Base-by-base conservation (phyloP, 257 asterid genomes). In the Solanum ahanhuiri region DNA sequence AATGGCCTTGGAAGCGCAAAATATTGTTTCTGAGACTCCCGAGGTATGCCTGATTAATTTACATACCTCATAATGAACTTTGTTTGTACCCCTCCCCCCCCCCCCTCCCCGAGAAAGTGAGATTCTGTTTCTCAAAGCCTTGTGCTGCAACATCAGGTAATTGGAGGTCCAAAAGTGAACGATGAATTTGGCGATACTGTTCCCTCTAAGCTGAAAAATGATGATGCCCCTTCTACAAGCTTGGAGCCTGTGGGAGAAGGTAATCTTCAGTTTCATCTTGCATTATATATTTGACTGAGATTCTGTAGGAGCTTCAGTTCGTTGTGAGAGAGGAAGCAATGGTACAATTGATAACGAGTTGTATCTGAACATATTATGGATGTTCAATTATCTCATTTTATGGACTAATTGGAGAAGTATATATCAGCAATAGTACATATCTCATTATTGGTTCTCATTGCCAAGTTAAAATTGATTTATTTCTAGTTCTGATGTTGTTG, bases 201-300 rank as follows among this genome's bases (percentile, higher is more conserved):
- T 91, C 98, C 98, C 64, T 92, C 99, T 87, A 94, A 91, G 88
- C 93, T 87, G 76, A 93, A 82, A 81, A 92, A 91, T 85, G 92
- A 88, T 84, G 54, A 90, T 85, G 90, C 72, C 81, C 87, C 83
- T 77, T 58, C 92, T 70, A 86, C 69, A 88, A 88, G 86, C 67
- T 84, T 77, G 66, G 93, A 88, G 86, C 89, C 91, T 28, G 86
- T 87, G 71, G 89, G 28, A 77, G 96, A 94, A 92, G 97, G 98
- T 94, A 90, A 87, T 76, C 76, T 86, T 15, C 89, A 35, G 30
- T 48, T 48, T 81, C 84, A 81, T 81, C 67, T 9, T 81, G 43
- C 84, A 48, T 81, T 48, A 18, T 79, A 18, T 79, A 48, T 79
- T 76, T 45, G 66, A 45, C 41, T 43, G 41, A 48, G 41, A 15